phyloP scores from a whole-genome alignment of 148 eudicot genomes.

The Fagopyrum esculentum region DNA sequence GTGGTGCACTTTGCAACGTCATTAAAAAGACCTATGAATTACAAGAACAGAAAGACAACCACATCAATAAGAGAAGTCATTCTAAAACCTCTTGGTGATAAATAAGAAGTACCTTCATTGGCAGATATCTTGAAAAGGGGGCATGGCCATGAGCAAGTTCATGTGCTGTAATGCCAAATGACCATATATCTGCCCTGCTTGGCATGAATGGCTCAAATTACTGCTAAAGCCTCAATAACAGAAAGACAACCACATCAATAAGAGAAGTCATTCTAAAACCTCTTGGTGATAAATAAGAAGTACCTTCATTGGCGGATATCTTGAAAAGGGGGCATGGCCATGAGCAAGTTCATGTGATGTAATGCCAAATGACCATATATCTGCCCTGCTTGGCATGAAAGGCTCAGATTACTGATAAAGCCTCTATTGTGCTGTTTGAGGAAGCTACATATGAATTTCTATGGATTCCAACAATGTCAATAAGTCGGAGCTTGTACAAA shows the following conservation, averaged over 20 bases:
- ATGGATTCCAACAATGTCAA: conserved; percentile 97
- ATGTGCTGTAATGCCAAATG: conserved; percentile 92
- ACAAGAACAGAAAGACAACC: neutral
- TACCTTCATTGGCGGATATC: conserved; percentile 96
- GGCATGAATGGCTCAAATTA: conserved; percentile 95
- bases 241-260: neutral
- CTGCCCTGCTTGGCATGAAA: conserved; percentile 93
- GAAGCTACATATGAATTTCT: conserved; percentile 86
- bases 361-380: conserved; percentile 96
- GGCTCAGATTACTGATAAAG: conserved; percentile 89
- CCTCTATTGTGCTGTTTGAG: conserved; percentile 90
- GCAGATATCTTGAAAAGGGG: conserved; percentile 94
- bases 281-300: neutral
- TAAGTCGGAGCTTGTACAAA: conserved; percentile 79
- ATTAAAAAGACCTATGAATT: conserved; percentile 68
- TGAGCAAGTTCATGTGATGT: conserved; percentile 99
- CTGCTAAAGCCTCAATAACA: conserved; percentile 56
- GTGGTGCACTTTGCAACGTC: conserved; percentile 95
- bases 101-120: conserved; percentile 58
- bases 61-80: neutral
- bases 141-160: conserved; percentile 99
- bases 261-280: neutral
- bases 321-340: conserved; percentile 97
- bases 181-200: conserved; percentile 95
- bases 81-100: neutral